Evolutionary conservation across 768 basidiomycete genomes (phyloP).

Genomic region (Russula emetica): DNA sequence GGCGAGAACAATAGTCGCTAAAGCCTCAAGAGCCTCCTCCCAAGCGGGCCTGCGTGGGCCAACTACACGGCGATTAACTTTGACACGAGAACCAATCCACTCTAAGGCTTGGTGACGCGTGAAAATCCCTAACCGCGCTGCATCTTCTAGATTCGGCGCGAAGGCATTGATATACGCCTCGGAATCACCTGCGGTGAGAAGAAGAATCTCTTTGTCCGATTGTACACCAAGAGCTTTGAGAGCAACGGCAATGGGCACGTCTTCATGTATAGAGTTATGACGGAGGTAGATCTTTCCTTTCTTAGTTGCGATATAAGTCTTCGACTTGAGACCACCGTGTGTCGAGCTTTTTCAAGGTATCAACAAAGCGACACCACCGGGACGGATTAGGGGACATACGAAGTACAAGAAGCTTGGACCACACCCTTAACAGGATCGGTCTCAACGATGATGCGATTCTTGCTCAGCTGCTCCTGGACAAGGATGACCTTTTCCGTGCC

Average conservation of each 20-base stretch:
- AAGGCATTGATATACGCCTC: slow-evolving; percentile 85
- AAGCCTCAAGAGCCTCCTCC: slow-evolving; percentile 94
- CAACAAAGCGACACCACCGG: slow-evolving; percentile 20
- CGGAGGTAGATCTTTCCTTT: slow-evolving; percentile 92
- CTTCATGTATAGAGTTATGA: slow-evolving; percentile 96
- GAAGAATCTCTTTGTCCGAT: slow-evolving; percentile 95
- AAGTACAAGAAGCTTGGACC: slow-evolving; percentile 94
- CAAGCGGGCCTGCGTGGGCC: slow-evolving; percentile 81
- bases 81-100: slow-evolving; percentile 91
- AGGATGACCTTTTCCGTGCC: slow-evolving; percentile 99
- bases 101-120: slow-evolving; percentile 93
- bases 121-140: slow-evolving; percentile 84
- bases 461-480: slow-evolving; percentile 97
- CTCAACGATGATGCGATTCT: slow-evolving; percentile 99
- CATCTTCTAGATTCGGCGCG: slow-evolving; percentile 89
- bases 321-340: slow-evolving; percentile 85
- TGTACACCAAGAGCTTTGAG: slow-evolving; percentile 95
- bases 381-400: slow-evolving; percentile 49
- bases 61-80: slow-evolving; percentile 74
- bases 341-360: slow-evolving; percentile 50
- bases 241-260: slow-evolving; percentile 92
- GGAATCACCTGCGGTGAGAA: slow-evolving; percentile 87
- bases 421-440: slow-evolving; percentile 83
- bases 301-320: slow-evolving; percentile 96
- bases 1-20: slow-evolving; percentile 96